A percentile compares a stretch with the other conserved stretches of the same genome.
These are phyloP conservation scores for Aspergillus heteromorphus DNA, from an alignment of 495 filamentous ascomycete genomes.

Conservation along the genomic window DNA sequence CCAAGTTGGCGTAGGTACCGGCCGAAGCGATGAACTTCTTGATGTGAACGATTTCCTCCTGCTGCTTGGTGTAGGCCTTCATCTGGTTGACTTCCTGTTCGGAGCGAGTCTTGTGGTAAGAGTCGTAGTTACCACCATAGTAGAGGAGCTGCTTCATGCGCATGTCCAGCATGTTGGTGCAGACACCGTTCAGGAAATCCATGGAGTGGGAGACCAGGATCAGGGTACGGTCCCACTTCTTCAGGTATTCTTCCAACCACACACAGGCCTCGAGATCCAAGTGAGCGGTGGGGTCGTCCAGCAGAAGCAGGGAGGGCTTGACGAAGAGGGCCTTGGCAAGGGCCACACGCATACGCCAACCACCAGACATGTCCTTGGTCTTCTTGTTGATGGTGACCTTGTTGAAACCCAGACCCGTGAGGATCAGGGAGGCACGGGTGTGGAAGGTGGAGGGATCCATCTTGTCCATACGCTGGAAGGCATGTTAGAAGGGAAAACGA, in stretches of 20 bases:
- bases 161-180: conserved; percentile 99
- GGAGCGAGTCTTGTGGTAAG: conserved; percentile 87
- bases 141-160: conserved; percentile 82
- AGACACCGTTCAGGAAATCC: conserved; percentile 99
- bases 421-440: conserved; percentile 90
- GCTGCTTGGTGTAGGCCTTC: conserved; percentile 98
- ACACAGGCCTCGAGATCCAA: conserved; percentile 99
- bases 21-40: conserved; percentile 99
- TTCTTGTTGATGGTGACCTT: conserved; percentile 95
- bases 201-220: conserved; percentile 94
- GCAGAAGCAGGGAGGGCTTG: conserved; percentile 88
- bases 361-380: conserved; percentile 99
- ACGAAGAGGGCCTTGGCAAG: conserved; percentile 98
- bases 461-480: conserved; percentile 80
- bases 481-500: conserved; percentile 23
- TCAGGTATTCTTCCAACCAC: conserved; percentile 99
- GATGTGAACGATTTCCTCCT: conserved; percentile 98
- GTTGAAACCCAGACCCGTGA: conserved; percentile 99
- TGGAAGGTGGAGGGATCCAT: conserved; percentile 99
- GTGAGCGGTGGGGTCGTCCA: conserved; percentile 98
- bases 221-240: conserved; percentile 99
- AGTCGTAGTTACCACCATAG: conserved; percentile 99
- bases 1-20: conserved; percentile 99
- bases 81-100: conserved; percentile 97
- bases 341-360: conserved; percentile 99